Evolutionary conservation across 176 grass and related monocot genomes (phyloP), one percentile per base, ranked within the genome.

Genomic region (Calamus simplicifolius): DNA sequence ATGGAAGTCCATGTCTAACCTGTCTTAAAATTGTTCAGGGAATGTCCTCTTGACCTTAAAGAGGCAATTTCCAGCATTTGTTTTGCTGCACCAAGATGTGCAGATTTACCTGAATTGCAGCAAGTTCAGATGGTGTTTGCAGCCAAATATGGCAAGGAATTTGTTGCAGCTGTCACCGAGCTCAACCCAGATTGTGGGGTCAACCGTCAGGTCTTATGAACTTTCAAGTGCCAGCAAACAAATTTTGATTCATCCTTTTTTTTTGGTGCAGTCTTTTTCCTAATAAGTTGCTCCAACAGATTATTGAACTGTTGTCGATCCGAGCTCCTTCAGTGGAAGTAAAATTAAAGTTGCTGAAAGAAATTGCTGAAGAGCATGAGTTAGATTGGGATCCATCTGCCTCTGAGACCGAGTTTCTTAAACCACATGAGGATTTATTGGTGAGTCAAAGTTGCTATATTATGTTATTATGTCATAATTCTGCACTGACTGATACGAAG

Each of bases 11-110:
- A 12, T 0, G 35, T 43, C 35, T 43, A 35, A 43, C 35, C 8
- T 10, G 35, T 10, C 35, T 12, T 13, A 43, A 6, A 43, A n/a
- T 73, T 7, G 10, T 85, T 67, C 79, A 98, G 93, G 66, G 87
- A 89, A 58, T 98, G 93, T n/a, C 93, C 93, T 67, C 77, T 98
- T 68, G 93, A 98, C 80, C 81, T 98, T 48, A 98, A 98, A 88
- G 93, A 98, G 75, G 87, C 93, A 71, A 92, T 98, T 63, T 98
- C 93, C 18, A 98, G 81, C 27, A 85, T 98, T 64, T 98, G 93
- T 71, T 98, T 98, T 70, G 87, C 93, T 59, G 87, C 93, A 82
- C 93, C 87, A 67, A 82, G 93, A 61, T 98, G 87, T 76, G 79
- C 87, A 17, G 93, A 98, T 80, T 75, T 98, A 31, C 80, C 81